These are phyloP conservation scores for Oenanthe sinensis DNA, from an alignment of 129 eudicot species.

Conservation along the genomic window DNA sequence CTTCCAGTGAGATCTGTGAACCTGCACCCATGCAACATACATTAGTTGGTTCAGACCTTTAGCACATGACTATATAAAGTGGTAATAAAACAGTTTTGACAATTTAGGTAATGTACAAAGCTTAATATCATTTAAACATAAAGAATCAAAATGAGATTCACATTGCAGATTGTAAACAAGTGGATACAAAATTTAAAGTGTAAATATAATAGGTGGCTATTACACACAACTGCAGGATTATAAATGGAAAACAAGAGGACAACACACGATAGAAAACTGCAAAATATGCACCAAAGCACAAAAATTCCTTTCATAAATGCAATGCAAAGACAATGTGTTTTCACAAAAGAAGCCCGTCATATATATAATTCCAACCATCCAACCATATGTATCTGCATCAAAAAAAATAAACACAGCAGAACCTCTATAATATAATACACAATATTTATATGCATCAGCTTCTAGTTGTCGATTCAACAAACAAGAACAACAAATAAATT, in stretches of 20 bases:
- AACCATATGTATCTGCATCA: no score
- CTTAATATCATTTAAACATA: neutral
- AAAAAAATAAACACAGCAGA: no score
- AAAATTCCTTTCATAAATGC: no score
- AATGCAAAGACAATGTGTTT: no score
- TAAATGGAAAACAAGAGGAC: neutral
- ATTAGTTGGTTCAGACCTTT: neutral
- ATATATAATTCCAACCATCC: no score
- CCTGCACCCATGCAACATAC: conserved; percentile 30
- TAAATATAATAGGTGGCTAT: neutral
- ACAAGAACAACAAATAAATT: no score
- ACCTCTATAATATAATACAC: no score
- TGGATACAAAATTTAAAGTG: neutral
- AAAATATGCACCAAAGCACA: no score
- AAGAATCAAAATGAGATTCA: neutral
- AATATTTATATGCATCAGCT: no score
- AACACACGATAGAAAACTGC: no score
- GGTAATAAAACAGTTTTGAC: neutral
- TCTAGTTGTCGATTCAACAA: no score
- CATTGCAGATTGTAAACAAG: neutral
- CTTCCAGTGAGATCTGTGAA: conserved; percentile 91
- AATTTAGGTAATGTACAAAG: neutral
- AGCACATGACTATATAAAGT: neutral
- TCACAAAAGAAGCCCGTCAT: no score
- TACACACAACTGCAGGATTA: neutral